Base-by-base conservation (phyloP, 768 basidiomycete species). In the Hericium alpestre region DNA sequence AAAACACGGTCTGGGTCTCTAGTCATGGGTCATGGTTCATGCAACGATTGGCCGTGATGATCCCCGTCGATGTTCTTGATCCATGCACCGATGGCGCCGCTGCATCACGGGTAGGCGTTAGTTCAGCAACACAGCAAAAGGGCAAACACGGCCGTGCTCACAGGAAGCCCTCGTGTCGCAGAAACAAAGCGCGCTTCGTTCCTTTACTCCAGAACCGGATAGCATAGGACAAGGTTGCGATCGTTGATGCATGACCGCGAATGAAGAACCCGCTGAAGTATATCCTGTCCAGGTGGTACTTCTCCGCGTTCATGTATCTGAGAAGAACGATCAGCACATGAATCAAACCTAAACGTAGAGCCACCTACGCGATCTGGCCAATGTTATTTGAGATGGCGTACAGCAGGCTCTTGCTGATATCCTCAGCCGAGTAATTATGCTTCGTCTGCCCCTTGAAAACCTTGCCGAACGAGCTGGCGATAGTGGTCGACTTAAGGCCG, bases 231-330 rank as follows among this genome's bases (percentile, higher is more conserved):
- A 98, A 77, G 16, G 96, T 98, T 16, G 92, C 87, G 66, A 99
- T 94, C 32, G 96, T 99, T 38, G 94, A 90, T 48, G 95, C 87
- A 67, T 98, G 96, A 16, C 96, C 95, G 77, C 96, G 80, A 70
- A 99, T 99, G 73, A 97, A 99, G 72, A 91, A 97, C 2, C 96
- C 96, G 23, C 96, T 94, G 77, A 98, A 99, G 75, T 97, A 99
- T 62, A 99, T 98, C 67, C 91, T 83, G 65, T 96, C 91, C 58
- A 99, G 71, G 64, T 90, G 86, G 70, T 98, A 96, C 75, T 98
- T 98, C 70, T 98, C 96, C 56, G 96, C 96, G 69, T 99, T 98
- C 96, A 99, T 98, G 71, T 93, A 97, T 50, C 92, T 95, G 67
- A 37, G n/a, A 8, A 11, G 20, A 46, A n/a, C 43, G 8, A 20